A percentile compares a stretch with the other conserved stretches of the same genome.
Conservation (phyloP, 805 yeast genomes). For the Phaffomyces thermotolerans region DNA sequence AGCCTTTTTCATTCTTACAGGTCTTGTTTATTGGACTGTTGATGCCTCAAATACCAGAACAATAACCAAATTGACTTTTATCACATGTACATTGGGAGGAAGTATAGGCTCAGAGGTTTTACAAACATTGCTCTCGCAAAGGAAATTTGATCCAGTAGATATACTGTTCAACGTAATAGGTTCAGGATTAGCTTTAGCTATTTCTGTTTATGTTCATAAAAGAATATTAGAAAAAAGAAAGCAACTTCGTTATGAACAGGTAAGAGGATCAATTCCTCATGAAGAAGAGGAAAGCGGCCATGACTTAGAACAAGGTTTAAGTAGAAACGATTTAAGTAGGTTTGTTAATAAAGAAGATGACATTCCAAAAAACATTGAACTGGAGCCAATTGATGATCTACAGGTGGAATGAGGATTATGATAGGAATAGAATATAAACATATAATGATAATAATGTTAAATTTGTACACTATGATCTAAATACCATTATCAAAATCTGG, state of each 20-base stretch:
- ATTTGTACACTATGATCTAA: not conserved
- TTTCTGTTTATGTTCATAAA: constrained; percentile 18
- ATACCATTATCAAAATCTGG: constrained; percentile 2
- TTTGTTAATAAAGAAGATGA: constrained; percentile 19
- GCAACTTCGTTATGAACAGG: constrained; percentile 18
- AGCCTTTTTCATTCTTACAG: constrained; percentile 40
- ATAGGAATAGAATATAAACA: not conserved
- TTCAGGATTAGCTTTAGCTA: constrained; percentile 13
- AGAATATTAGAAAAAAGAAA: constrained; percentile 18
- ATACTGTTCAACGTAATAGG: constrained; percentile 33
- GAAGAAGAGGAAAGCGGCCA: constrained; percentile 13
- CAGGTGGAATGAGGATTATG: constrained; percentile 14
- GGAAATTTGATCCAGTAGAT: constrained; percentile 45
- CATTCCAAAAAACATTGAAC: constrained; percentile 14
- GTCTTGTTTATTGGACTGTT: constrained; percentile 41
- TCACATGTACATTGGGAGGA: constrained; percentile 40
- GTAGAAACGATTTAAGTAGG: constrained; percentile 19
- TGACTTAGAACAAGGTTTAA: constrained; percentile 7
- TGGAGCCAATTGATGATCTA: constrained; percentile 18
- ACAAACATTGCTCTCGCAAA: constrained; percentile 38
- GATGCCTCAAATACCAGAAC: constrained; percentile 28
- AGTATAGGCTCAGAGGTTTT: constrained; percentile 43
- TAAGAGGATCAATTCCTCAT: constrained; percentile 23
- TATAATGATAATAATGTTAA: not conserved
- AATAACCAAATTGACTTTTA: constrained; percentile 29